Percentiles rank a stretch among this genome's conserved stretches.
These are phyloP conservation scores for Fomitopsis palustris DNA, from an alignment of 1,284 basidiomycete species.

Conservation along the genomic window DNA sequence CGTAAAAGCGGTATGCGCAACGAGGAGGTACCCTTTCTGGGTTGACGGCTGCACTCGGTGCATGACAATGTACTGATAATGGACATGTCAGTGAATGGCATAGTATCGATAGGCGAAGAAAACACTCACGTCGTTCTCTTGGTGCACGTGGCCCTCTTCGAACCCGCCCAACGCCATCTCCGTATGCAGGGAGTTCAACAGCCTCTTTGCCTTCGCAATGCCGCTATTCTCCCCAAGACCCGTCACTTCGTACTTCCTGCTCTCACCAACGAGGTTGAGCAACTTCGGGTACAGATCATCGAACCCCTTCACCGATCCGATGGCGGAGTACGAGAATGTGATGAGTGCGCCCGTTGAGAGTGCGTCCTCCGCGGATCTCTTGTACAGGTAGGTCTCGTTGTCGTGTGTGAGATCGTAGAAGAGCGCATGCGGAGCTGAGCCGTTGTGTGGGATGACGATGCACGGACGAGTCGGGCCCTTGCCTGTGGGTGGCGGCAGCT, in stretches of 20 bases:
- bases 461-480: slow-evolving; percentile 75
- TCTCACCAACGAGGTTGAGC: slow-evolving; percentile 83
- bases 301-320: slow-evolving; percentile 93
- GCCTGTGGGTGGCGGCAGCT: slow-evolving; percentile 74
- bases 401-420: slow-evolving; percentile 96
- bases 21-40: slow-evolving; percentile 87
- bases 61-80: slow-evolving; percentile 79
- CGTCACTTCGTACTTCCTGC: slow-evolving; percentile 69
- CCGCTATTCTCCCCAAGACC: slow-evolving; percentile 55
- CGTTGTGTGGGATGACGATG: slow-evolving; percentile 74
- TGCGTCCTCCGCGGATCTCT: slow-evolving; percentile 89
- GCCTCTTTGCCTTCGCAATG: slow-evolving; percentile 78
- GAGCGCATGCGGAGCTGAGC: slow-evolving; percentile 86
- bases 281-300: slow-evolving; percentile 95
- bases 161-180: slow-evolving; percentile 86
- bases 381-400: slow-evolving; percentile 87
- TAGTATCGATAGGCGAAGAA: no score
- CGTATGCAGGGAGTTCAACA: slow-evolving; percentile 83
- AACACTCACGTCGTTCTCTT: slow-evolving; percentile 83
- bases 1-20: slow-evolving; percentile 86
- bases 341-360: slow-evolving; percentile 89
- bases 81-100: not conserved
- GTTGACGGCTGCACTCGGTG: slow-evolving; percentile 89
- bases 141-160: slow-evolving; percentile 91
- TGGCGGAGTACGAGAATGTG: slow-evolving; percentile 81